Percentiles rank a stretch among this genome's conserved stretches.
These are phyloP conservation scores for Thalassiosira mediterranea DNA, from an alignment of 352 stramenopile genomes.

Conservation along the genomic window DNA sequence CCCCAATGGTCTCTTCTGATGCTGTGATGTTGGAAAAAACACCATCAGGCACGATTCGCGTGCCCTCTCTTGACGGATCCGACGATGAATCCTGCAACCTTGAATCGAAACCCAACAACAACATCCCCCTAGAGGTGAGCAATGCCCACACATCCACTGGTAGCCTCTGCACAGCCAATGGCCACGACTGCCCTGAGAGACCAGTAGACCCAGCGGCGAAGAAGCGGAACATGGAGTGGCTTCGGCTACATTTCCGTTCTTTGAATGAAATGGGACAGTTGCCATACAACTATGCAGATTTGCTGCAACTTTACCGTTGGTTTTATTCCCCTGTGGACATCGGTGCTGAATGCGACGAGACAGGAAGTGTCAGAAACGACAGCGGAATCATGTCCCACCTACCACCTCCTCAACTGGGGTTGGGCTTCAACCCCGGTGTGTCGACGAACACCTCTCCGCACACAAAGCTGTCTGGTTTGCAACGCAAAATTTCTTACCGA, in stretches of 20 bases:
- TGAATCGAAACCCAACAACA: conserved; percentile 10
- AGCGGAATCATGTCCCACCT: conserved; percentile 6
- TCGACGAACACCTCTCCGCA: conserved; percentile 30
- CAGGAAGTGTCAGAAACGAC: conserved; percentile 27
- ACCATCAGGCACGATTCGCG: conserved; percentile 46
- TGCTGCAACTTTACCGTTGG: conserved; percentile 76
- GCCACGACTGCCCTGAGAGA: conserved; percentile 31
- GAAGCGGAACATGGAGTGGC: conserved; percentile 70
- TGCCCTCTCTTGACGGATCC: conserved; percentile 35
- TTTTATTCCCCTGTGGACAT: conserved; percentile 71
- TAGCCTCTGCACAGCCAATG: conserved; percentile 40
- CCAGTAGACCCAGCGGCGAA: conserved; percentile 50
- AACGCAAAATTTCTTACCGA: conserved; percentile 75
- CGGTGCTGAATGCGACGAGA: conserved; percentile 54
- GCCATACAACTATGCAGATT: conserved; percentile 71
- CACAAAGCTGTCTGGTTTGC: conserved; percentile 40
- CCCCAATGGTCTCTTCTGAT: conserved; percentile 61
- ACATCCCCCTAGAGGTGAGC: conserved; percentile 15
- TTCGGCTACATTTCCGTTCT: conserved; percentile 64
- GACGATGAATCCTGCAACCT: conserved; percentile 21
- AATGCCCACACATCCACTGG: conserved; percentile 22
- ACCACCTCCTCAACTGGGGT: conserved; percentile 2
- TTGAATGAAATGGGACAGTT: conserved; percentile 69
- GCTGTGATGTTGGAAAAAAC: conserved; percentile 70
- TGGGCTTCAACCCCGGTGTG: background rate